Evolutionary conservation across 75 land plant species (phyloP).

Genomic region (Selaginella moellendorffii): DNA sequence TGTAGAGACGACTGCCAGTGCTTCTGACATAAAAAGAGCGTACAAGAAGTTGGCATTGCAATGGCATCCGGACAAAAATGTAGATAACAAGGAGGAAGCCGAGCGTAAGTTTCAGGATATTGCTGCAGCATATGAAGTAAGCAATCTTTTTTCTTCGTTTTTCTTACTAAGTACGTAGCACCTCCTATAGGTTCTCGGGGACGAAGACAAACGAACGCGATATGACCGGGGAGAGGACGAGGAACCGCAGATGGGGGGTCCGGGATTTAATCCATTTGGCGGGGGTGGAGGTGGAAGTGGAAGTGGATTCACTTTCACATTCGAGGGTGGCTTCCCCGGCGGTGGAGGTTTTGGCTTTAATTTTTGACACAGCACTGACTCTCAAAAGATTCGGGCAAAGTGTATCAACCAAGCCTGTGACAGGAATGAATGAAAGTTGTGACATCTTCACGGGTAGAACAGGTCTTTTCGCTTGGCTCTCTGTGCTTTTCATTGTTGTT

Average conservation of each 20-base stretch:
- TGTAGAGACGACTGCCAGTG: conserved; percentile 65
- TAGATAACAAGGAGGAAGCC: conserved; percentile 92
- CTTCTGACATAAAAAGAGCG: conserved; percentile 78
- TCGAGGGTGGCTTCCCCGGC: conserved; percentile 89
- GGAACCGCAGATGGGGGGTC: conserved; percentile 41
- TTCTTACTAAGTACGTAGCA: neutral
- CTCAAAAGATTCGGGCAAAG: no score
- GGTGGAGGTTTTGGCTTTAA: conserved; percentile 18
- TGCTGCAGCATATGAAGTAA: conserved; percentile 98
- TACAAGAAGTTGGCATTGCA: conserved; percentile 96
- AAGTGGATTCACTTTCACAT: conserved; percentile 67
- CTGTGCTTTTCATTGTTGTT: no score
- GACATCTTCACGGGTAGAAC: no score
- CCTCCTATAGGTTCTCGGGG: conserved; percentile 64
- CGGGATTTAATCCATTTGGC: conserved; percentile 13
- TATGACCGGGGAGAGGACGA: conserved; percentile 96
- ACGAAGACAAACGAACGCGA: conserved; percentile 78
- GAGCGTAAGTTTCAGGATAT: conserved; percentile 80
- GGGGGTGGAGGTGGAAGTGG: conserved; percentile 62
- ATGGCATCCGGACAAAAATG: conserved; percentile 99
- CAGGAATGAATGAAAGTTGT: no score
- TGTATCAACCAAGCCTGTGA: no score
- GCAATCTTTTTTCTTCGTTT: neutral
- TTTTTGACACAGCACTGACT: no score
- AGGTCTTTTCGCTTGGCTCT: no score